These are phyloP conservation scores for Podospora tetraspora DNA, from an alignment of 495 filamentous ascomycete species.

Conservation along the genomic window DNA sequence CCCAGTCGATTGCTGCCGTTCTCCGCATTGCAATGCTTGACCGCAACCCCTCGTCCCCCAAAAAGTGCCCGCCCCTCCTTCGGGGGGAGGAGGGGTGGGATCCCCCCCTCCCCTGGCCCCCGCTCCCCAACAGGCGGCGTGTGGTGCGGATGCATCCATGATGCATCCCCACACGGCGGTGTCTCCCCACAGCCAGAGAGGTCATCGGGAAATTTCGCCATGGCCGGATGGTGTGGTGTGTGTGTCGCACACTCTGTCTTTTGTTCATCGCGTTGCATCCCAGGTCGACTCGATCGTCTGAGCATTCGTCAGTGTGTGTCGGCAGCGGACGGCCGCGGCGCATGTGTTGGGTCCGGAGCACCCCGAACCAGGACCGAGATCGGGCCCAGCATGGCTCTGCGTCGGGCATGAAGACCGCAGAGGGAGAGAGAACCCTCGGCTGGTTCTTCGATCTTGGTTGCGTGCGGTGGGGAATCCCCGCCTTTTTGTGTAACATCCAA, in stretches of 20 bases:
- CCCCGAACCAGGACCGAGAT: not conserved
- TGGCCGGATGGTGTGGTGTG: not conserved
- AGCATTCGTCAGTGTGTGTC: not conserved
- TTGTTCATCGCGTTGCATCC: not conserved
- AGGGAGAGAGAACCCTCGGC: not conserved
- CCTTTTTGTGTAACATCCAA: constrained; percentile 18
- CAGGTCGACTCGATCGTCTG: not conserved
- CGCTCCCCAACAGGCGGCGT: constrained; percentile 17
- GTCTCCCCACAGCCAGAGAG: not conserved
- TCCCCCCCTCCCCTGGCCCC: constrained; percentile 2
- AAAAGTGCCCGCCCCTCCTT: constrained; percentile 6
- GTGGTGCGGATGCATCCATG: constrained; percentile 1
- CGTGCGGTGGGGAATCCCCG: constrained; percentile 6
- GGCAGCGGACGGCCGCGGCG: not conserved
- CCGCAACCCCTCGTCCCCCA: not conserved
- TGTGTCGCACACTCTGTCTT: too few species aligned
- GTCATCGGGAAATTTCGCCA: constrained; percentile 9
- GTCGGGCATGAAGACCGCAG: not conserved
- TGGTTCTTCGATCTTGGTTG: constrained; percentile 1
- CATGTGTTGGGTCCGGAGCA: not conserved
- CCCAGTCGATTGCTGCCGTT: constrained; percentile 10
- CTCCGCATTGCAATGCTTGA: constrained; percentile 7
- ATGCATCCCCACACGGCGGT: constrained; percentile 7
- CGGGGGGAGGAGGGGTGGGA: not conserved
- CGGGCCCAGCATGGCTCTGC: too few species aligned